Evolutionary conservation across 768 basidiomycete genomes (phyloP).

Genomic region (Grammothele lineata): DNA sequence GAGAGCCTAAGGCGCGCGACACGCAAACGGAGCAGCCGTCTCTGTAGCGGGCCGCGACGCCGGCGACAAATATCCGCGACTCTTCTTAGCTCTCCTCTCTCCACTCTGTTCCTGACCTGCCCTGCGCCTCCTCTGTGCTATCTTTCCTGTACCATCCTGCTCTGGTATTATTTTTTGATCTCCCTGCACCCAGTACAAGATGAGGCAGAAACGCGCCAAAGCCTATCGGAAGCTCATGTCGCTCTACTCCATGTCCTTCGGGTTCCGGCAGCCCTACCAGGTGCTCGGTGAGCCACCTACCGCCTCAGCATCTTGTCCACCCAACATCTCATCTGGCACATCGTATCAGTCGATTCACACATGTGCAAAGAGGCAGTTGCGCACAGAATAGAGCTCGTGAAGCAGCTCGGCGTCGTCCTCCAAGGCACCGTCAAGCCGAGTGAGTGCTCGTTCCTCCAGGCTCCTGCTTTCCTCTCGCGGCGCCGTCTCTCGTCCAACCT

Average conservation of each 20-base stretch:
- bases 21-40: no score
- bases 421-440: conserved; percentile 91
- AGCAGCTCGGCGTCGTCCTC: conserved; percentile 71
- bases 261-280: conserved; percentile 93
- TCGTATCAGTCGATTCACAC: conserved; percentile 86
- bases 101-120: background rate
- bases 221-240: conserved; percentile 93
- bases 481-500: no score
- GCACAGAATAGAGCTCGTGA: conserved; percentile 70
- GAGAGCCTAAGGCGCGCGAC: conserved; percentile 1
- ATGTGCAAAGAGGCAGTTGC: conserved; percentile 69
- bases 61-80: conserved; percentile 7
- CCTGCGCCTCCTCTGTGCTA: background rate
- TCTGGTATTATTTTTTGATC: no score
- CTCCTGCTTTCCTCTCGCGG: background rate
- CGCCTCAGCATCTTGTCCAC: background rate
- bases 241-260: conserved; percentile 80
- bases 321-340: background rate
- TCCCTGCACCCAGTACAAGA: conserved; percentile 28
- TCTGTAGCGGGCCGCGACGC: background rate
- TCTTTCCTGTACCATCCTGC: no score
- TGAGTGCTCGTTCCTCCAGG: conserved; percentile 39
- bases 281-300: conserved; percentile 72
- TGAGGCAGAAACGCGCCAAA: conserved; percentile 96
- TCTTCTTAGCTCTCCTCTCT: background rate